Evolutionary conservation across 2,329 filamentous ascomycete species (phyloP).

Genomic region (Talaromyces pinophilus): DNA sequence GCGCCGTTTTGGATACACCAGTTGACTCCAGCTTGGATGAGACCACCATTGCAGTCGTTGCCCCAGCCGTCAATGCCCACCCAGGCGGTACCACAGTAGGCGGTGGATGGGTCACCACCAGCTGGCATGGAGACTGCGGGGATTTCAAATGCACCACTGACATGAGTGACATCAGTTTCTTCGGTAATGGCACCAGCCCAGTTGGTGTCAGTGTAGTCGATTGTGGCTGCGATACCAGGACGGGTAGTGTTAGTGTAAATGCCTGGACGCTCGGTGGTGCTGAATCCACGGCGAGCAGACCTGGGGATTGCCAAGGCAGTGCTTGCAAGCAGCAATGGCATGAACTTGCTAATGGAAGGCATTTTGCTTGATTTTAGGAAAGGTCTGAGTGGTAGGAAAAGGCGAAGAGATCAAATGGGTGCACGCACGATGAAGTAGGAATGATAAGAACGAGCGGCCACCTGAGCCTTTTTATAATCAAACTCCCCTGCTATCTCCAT

Average conservation of each 20-base stretch:
- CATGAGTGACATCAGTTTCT: conserved; percentile 17
- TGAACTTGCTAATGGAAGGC: conserved; percentile 11
- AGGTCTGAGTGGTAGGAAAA: neutral
- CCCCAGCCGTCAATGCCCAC: conserved; percentile 19
- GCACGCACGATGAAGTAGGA: neutral
- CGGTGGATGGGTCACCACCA: conserved; percentile 13
- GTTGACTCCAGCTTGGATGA: conserved; percentile 19
- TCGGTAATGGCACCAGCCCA: conserved; percentile 21
- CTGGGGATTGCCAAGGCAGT: conserved; percentile 1
- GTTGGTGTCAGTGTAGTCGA: conserved; percentile 14
- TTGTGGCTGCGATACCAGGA: conserved; percentile 11
- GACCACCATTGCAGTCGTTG: conserved; percentile 20
- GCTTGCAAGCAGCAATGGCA: conserved; percentile 19
- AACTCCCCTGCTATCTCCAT: neutral
- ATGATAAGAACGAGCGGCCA: neutral
- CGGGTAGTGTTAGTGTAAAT: conserved; percentile 16
- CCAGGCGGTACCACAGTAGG: conserved; percentile 21
- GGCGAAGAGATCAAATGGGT: neutral
- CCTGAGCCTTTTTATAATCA: neutral
- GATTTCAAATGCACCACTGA: conserved; percentile 16
- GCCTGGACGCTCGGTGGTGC: conserved; percentile 13
- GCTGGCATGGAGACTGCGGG: conserved; percentile 14
- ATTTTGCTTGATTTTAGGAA: neutral
- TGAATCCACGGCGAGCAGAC: neutral
- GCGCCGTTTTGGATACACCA: conserved; percentile 20